Evolutionary conservation across 441 rosid species (phyloP), one percentile per base, ranked within the genome.

Genomic region (Daphne laureola): DNA sequence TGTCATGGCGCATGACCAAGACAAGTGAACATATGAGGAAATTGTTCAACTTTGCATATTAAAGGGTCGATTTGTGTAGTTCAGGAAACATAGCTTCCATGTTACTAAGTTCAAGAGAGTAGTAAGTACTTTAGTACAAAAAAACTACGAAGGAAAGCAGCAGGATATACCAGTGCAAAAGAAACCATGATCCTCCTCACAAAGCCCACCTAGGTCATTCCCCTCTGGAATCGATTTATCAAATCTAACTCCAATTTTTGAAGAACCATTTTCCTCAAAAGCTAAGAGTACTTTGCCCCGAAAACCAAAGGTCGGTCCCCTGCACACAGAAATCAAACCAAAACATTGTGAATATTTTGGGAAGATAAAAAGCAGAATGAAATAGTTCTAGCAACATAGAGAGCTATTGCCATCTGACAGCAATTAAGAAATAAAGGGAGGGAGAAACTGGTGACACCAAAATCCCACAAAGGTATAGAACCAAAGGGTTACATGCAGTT

Each of bases 241-340:
- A 62, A 94, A 94, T 71, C 98, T 90, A 58, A 94, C 90, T 50
- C 99, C 98, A 62, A 94, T 67, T 68, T 94, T 94, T 38, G 98
- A 92, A 57, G 79, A 74, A 63, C 78, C 82, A 63, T 90, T 94
- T 62, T 83, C 96, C 81, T 90, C 96, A 75, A 90, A 90, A 51
- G 98, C 78, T 70, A 90, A 96, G 68, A 87, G 61, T 27, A 94
- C 98, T 81, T 79, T 86, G 46, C 99, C 99, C 62, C 94, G 90
- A 76, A 66, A 81, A 26, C 96, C 96, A 68, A 62, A 41, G 5
- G 80, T 21, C 0, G 99, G 99, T 51, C 96, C 99, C 85, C 98
- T 94, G 63, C 54, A 44, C 42, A 57, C 36, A 51, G 25, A 59
- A 45, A 41, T 11, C 12, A 12, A 56, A 43, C 58, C 26, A 47